A percentile compares a stretch with the other conserved stretches of the same genome.
Evolutionary conservation across 2,329 filamentous ascomycete species (phyloP).

Genomic region (Epichloe gansuensis): DNA sequence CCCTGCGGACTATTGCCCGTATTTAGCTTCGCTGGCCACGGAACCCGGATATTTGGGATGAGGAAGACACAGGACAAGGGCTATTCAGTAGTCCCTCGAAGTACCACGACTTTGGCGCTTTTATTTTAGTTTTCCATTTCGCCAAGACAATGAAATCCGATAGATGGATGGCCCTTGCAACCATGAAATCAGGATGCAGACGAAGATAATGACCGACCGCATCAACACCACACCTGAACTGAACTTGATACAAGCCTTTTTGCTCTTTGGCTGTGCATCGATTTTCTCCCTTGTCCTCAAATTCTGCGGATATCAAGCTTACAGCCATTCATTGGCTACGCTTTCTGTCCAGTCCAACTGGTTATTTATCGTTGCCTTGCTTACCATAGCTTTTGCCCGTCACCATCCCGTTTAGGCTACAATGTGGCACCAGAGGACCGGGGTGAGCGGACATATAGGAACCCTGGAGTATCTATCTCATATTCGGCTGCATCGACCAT

Average conservation of each 20-base stretch:
- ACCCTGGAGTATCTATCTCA: not conserved
- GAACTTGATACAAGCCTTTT: not conserved
- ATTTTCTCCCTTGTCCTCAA: not conserved
- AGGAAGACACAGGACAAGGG: not conserved
- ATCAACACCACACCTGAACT: not conserved
- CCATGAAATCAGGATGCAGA: not conserved
- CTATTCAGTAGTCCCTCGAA: slow-evolving; percentile 1
- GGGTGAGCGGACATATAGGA: not conserved
- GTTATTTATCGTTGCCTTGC: not conserved
- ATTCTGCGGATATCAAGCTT: not conserved
- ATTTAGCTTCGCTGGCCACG: not conserved
- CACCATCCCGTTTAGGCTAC: slow-evolving; percentile 4
- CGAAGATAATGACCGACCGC: not conserved
- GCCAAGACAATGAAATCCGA: slow-evolving; percentile 5
- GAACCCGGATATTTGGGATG: not conserved
- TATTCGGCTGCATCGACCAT: slow-evolving; percentile 7
- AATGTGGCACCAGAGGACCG: slow-evolving; percentile 1
- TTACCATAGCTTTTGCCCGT: not conserved
- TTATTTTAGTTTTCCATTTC: not conserved
- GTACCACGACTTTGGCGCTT: slow-evolving; percentile 5
- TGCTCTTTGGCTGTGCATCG: not conserved
- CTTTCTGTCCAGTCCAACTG: not conserved
- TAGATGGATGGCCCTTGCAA: not conserved
- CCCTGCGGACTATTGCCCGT: not conserved
- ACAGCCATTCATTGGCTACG: not conserved